Evolutionary conservation across 345 rosid species (phyloP), one percentile per base, ranked within the genome.

Genomic region (Garcia nutans): DNA sequence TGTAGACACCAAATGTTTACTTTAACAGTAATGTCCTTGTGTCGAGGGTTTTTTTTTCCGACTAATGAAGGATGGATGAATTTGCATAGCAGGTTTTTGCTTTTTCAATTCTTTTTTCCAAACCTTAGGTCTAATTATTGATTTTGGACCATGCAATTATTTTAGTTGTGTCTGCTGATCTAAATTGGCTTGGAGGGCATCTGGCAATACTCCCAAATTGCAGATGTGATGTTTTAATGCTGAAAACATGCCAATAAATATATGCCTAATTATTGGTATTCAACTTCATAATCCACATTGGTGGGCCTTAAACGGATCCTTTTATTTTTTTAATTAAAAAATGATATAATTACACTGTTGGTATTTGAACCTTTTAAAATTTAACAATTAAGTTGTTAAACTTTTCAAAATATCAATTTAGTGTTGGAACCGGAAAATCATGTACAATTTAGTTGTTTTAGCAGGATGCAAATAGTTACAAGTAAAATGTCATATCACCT

Each of bases 81-180:
- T 57, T 8, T 22, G 22, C 16, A 71, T 59, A 11, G 16, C 8
- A 44, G 57, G 13, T 10, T 72, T 60, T n/a, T 44, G 55, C 72
- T 56, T 66, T 57, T 24, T 52, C 69, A 49, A 17, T 64, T 63
- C 70, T 31, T 59, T 56, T 44, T 10, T 50, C 59, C 33, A 60
- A 60, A 60, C 65, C 12, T 7, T 23, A 24, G 8, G 62, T 58
- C 62, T 10, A 58, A 59, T n/a, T 59, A 3, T 47, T 47, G 10
- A 47, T 8, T 44, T 8, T 47, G 50, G 50, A 13, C 50, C 2
- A 47, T 47, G 50, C 50, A 8, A 8, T 47, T 47, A 47, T 45
- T 45, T 12, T 45, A 12, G 49, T 2, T 10, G 12, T 1, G 49
- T 45, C 50, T 47, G 41, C 41, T 37, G 41, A 37, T 37, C 41